These are phyloP conservation scores for Mycena alexandri DNA, from an alignment of 768 basidiomycete genomes.

Conservation along the genomic window DNA sequence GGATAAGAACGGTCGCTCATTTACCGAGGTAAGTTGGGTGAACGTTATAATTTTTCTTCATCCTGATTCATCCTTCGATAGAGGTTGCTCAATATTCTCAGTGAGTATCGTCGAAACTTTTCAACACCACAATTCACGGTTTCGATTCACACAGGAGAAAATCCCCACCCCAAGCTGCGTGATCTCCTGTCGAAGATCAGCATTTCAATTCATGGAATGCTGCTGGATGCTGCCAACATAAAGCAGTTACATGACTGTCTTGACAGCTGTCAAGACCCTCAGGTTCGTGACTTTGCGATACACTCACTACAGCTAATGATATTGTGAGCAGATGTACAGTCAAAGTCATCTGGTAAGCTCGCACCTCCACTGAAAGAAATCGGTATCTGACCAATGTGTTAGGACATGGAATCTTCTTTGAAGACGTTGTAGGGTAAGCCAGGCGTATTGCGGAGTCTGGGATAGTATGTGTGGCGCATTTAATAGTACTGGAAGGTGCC, in stretches of 20 bases:
- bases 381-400: too few relatives aligned
- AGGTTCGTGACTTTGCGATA: conserved; percentile 5
- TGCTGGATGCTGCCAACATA: conserved; percentile 2
- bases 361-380: not conserved
- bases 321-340: conserved; percentile 2
- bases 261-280: conserved; percentile 1
- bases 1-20: conserved; percentile 19
- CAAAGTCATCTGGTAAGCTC: conserved; percentile 7
- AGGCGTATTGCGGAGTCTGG: too few relatives aligned
- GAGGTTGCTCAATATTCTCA: conserved; percentile 21
- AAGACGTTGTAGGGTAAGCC: conserved; percentile 14
- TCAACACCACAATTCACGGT: not conserved
- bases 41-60: not conserved
- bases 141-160: not conserved
- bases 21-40: conserved; percentile 20
- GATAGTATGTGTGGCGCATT: too few relatives aligned
- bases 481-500: too few relatives aligned
- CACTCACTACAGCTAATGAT: not conserved
- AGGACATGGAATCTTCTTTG: conserved; percentile 24
- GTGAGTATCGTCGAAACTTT: not conserved
- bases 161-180: conserved; percentile 18
- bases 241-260: not conserved
- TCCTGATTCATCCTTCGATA: not conserved
- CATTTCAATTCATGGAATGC: conserved; percentile 24
- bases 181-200: conserved; percentile 26